These are phyloP conservation scores for Cryptosporidium viatorum DNA, from an alignment of 169 alveolate species.

Conservation along the genomic window DNA sequence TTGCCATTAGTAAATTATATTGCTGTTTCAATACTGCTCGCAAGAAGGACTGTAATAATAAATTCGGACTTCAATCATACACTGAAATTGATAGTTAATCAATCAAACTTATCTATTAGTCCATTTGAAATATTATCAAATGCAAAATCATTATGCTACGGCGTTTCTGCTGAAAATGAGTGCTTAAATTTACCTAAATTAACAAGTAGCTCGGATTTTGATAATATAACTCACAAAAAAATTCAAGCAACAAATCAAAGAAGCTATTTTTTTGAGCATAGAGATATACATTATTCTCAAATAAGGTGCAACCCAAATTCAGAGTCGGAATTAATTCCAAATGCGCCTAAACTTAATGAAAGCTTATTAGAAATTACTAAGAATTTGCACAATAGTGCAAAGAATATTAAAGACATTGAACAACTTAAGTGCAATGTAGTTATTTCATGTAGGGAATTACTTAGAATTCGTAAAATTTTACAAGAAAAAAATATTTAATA, in stretches of 20 bases:
- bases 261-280: constrained; percentile 31
- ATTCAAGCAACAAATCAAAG: not conserved
- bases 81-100: constrained; percentile 44
- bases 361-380: constrained; percentile 46
- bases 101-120: constrained; percentile 24
- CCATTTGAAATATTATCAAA: constrained; percentile 19
- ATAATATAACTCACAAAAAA: not conserved
- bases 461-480: constrained; percentile 21
- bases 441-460: constrained; percentile 44
- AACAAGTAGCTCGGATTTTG: not conserved
- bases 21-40: constrained; percentile 25
- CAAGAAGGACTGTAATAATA: not conserved
- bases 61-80: constrained; percentile 38
- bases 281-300: constrained; percentile 57
- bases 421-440: constrained; percentile 10
- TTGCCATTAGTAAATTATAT: constrained; percentile 62
- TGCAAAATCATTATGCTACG: constrained; percentile 14
- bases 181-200: not conserved
- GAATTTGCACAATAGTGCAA: constrained; percentile 36
- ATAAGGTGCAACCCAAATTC: not conserved
- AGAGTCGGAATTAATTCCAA: not conserved
- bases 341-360: constrained; percentile 25
- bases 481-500: constrained; percentile 48
- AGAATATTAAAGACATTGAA: constrained; percentile 11
- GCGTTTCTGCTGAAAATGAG: not conserved